These are phyloP conservation scores for Brettanomyces naardenensis DNA, from an alignment of 805 yeast genomes.

Conservation along the genomic window DNA sequence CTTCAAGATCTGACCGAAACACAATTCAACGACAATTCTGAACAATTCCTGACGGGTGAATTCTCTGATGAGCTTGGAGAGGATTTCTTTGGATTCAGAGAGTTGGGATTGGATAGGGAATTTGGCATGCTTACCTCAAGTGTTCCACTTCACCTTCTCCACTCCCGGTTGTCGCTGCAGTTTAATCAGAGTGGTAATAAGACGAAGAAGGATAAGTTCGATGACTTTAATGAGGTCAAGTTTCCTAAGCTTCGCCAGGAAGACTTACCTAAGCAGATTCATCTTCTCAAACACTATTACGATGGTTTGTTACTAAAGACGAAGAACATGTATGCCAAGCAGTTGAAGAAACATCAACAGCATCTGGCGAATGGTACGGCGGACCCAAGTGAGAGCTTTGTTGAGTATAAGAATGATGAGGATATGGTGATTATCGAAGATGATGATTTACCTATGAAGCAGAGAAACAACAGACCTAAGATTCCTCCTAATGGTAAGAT, in stretches of 20 bases:
- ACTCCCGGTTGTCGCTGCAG: conserved; percentile 63
- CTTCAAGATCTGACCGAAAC: conserved; percentile 62
- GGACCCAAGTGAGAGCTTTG: conserved; percentile 13
- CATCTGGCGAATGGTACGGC: conserved; percentile 11
- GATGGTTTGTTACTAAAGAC: conserved; percentile 34
- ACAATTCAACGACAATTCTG: conserved; percentile 83
- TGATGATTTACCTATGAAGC: conserved; percentile 76
- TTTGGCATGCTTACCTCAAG: conserved; percentile 76
- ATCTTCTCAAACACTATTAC: conserved; percentile 49
- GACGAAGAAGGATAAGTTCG: conserved; percentile 44
- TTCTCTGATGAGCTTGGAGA: conserved; percentile 92
- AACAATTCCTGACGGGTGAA: conserved; percentile 91
- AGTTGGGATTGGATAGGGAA: conserved; percentile 88
- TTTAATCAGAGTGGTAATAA: conserved; percentile 37
- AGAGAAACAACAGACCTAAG: conserved; percentile 65
- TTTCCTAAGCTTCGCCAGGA: conserved; percentile 45
- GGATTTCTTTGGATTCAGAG: conserved; percentile 96
- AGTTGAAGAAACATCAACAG: conserved; percentile 32
- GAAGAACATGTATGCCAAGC: conserved; percentile 32
- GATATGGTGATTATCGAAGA: conserved; percentile 66
- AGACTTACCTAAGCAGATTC: conserved; percentile 47
- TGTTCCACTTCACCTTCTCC: conserved; percentile 83
- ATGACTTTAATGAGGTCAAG: conserved; percentile 53
- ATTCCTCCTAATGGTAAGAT: conserved; percentile 90
- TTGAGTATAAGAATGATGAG: conserved; percentile 24